Conservation (phyloP, 164 flowering plant species). For the Litsea cubeba region DNA sequence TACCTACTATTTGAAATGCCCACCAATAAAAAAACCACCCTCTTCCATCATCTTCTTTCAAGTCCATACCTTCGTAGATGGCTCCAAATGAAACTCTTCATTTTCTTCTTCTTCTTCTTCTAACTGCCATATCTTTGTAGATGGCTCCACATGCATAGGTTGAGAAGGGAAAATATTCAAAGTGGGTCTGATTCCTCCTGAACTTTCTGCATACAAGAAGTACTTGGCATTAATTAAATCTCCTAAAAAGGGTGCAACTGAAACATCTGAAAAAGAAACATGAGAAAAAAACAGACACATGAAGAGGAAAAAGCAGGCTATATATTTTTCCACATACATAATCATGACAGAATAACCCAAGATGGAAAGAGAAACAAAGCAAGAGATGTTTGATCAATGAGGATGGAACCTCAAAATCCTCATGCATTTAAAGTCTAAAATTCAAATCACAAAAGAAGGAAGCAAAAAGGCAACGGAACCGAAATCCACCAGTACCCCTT, state of each 20-base stretch:
- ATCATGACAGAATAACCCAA: slow-evolving; percentile 14
- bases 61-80: slow-evolving; percentile 40
- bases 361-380: slow-evolving; percentile 9
- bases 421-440: slow-evolving; percentile 34
- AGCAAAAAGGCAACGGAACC: slow-evolving; percentile 1
- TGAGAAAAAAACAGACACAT: neutral
- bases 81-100: slow-evolving; percentile 67
- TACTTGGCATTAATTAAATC: slow-evolving; percentile 6
- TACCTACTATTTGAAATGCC: neutral
- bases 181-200: slow-evolving; percentile 83
- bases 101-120: slow-evolving; percentile 1
- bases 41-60: slow-evolving; percentile 1
- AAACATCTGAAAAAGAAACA: too few species aligned
- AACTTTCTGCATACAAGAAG: slow-evolving; percentile 43
- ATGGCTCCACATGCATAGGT: slow-evolving; percentile 95
- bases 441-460: slow-evolving; percentile 21
- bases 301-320: slow-evolving; percentile 2
- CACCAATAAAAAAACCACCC: neutral
- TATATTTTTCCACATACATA: slow-evolving; percentile 5
- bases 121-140: slow-evolving; percentile 31
- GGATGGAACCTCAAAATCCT: slow-evolving; percentile 15
- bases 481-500: slow-evolving; percentile 23
- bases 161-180: slow-evolving; percentile 97
- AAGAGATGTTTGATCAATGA: slow-evolving; percentile 2
- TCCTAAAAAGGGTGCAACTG: neutral